Base-by-base conservation (phyloP, 2,329 filamentous ascomycete species). In the Botrytis byssoidea region DNA sequence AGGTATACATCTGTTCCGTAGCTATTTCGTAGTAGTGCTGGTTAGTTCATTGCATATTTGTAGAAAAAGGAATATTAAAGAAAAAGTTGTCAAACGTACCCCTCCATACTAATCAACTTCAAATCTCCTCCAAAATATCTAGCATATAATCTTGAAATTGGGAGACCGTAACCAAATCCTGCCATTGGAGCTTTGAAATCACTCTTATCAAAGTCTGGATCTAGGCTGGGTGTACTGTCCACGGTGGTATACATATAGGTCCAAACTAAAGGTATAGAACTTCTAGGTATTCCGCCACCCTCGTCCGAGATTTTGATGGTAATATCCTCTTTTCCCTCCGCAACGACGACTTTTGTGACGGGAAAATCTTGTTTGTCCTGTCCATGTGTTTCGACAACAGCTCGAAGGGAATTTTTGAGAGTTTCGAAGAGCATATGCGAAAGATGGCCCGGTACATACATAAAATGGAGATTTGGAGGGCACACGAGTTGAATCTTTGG, bases 211-310 rank as follows among this genome's bases (percentile, higher is more conserved):
- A 98, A 99, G 82, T 98, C 95, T 0, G 96, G 96, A 81, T 99
- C 96, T 76, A 99, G 85, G 81, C 91, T 97, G 22, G 96, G 96
- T 35, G 96, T 98, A 79, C 95, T 91, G 83, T 98, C 96, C 77
- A 99, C 96, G 3, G 96, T 99, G 51, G 96, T 99, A 83, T 99
- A 99, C 96, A 98, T 99, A 83, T 99, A 99, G 20, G 96, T 99
- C 96, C 96, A 99, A n/a, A 98, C 96, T 22, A 99, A 88, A 8
- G 96, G 96, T 76, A 99, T 98, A 70, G 94, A 90, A 79, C 93
- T 97, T 79, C 96, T 87, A 0, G 96, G 94, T 71, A 99, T 98
- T 75, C 96, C 96, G 76, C 96, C 96, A 74, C 96, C 96, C 84
- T 99, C 96, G 82, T 99, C 96, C 7, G 92, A 93, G 79, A 99